Base-by-base conservation (phyloP, 1,284 basidiomycete genomes). In the Ceratobasidium sp. region DNA sequence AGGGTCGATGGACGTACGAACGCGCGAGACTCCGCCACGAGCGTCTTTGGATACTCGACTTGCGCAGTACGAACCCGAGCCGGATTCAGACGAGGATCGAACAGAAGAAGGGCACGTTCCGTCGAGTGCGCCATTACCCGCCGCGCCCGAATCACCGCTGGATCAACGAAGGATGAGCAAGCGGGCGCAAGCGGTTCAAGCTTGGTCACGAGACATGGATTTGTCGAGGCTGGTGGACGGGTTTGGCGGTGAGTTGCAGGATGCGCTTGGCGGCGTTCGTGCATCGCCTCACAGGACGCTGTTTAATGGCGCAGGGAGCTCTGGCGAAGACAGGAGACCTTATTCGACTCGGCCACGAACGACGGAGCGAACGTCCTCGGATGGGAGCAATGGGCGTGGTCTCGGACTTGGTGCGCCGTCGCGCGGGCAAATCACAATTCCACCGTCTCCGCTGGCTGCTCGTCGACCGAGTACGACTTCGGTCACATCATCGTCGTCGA, bases 1-100 rank as follows among this genome's bases (percentile, higher is more conserved):
- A 65, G 84, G 79, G 80, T 87, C 59, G 46, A 17, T 44, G 12
- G 70, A 73, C 23, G 42, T 57, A 15, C 20, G 66, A 4, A 5
- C 66, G 10, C 40, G 62, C 12, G 62, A 65, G 15, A 48, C 44
- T 23, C 62, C 62, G 20, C 66, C 66, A 17, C 66, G 66, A 5
- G 48, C 66, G 23, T 68, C 66, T n/a, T 42, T 68, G 44, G 66
- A 57, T n/a, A 38, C 17, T 2, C 40, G 54, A 4, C 23, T 57
- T 26, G 54, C 68, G 20, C 57, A 33, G 12, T 61, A 61, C 57
- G 57, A 48, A n/a, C 62, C 40, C 23, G 33, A 48, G 5, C 15
- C 38, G 28, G 56, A 56, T 3, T 56, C 40, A 6, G 70, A 73
- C n/a, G 70, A 73, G 56, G 70, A 73, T 33, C 70, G 70, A 61